Percentiles rank a stretch among this genome's conserved stretches.
These are phyloP conservation scores for Cyclocybe cylindracea DNA, from an alignment of 768 basidiomycete genomes.

Conservation along the genomic window DNA sequence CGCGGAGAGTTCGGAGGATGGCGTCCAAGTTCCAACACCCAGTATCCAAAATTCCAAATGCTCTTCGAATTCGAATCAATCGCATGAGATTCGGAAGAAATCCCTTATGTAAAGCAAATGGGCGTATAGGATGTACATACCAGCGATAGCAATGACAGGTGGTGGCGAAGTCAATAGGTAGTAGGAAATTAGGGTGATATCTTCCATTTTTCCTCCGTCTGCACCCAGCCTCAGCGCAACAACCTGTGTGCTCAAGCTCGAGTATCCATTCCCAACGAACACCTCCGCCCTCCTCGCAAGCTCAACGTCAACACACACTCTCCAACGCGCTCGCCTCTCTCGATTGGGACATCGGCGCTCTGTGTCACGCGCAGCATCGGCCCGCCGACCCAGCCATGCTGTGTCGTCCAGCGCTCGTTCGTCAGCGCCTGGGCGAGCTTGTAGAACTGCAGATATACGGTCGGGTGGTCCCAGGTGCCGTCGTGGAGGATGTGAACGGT, in stretches of 20 bases:
- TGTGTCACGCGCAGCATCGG: constrained; percentile 44
- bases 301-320: constrained; percentile 47
- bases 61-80: too few species aligned
- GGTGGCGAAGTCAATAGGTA: too few species aligned
- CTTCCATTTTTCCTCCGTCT: constrained; percentile 32
- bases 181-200: constrained; percentile 35
- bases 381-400: constrained; percentile 38
- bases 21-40: too few species aligned
- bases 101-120: too few species aligned
- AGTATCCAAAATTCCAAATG: too few species aligned
- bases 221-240: constrained; percentile 42
- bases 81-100: too few species aligned
- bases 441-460: constrained; percentile 42
- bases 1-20: too few species aligned
- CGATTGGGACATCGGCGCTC: constrained; percentile 36
- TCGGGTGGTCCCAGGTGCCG: constrained; percentile 47
- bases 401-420: constrained; percentile 30
- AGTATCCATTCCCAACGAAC: constrained; percentile 51
- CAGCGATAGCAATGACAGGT: too few species aligned
- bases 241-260: constrained; percentile 46
- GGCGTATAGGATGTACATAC: too few species aligned
- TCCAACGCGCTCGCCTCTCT: constrained; percentile 41
- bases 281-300: constrained; percentile 42
- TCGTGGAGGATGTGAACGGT: constrained; percentile 47
- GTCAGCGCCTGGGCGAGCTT: constrained; percentile 39